Base-by-base conservation (phyloP, 495 filamentous ascomycete genomes). In the Collariella sp. region DNA sequence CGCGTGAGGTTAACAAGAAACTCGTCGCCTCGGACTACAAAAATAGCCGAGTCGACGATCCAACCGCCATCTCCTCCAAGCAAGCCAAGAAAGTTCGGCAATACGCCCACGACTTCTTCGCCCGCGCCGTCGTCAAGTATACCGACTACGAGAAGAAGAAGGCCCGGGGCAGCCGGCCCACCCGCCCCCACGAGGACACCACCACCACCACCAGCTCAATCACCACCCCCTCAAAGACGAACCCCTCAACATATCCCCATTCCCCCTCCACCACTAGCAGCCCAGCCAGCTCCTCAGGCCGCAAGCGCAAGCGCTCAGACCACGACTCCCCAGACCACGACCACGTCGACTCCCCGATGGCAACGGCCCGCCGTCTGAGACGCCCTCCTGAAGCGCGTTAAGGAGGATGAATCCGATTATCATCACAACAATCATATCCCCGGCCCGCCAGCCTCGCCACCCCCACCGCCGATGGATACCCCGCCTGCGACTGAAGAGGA, bases 21-120 rank as follows among this genome's bases (percentile, higher is more conserved):
- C 76, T 96, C 24, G 89, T 95, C 26, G 81, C 84, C 23, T 88
- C 87, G 0, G 90, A 96, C 63, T 96, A 86, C 73, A 95, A 94
- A 68, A 81, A 91, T 60, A 78, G 80, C 38, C 83, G 87, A 3
- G 89, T 96, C 10, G 76, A 83, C 19, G 86, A 96, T 60, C 91
- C 89, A 4, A 88, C 81, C 45, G 34, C 46, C 18, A 84, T 96
- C 59, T 78, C 78, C n/a, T 71, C 82, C 26, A 88, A 86, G 59
- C 87, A 91, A 61, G 83, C 84, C 60, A 84, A 83, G 67, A 86
- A 87, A 54, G 81, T 95, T 31, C 93, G 87, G 68, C 80, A 76
- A 46, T 88, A 82, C 61, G 89, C 88, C 61, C 86, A 86, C 50
- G 79, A 86, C 18, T 96, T 79, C 69, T 89, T 96, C 64, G 87